A percentile compares a stretch with the other conserved stretches of the same genome.
These are phyloP conservation scores for Citrus reticulata DNA, from an alignment of 345 rosid species.

Conservation along the genomic window DNA sequence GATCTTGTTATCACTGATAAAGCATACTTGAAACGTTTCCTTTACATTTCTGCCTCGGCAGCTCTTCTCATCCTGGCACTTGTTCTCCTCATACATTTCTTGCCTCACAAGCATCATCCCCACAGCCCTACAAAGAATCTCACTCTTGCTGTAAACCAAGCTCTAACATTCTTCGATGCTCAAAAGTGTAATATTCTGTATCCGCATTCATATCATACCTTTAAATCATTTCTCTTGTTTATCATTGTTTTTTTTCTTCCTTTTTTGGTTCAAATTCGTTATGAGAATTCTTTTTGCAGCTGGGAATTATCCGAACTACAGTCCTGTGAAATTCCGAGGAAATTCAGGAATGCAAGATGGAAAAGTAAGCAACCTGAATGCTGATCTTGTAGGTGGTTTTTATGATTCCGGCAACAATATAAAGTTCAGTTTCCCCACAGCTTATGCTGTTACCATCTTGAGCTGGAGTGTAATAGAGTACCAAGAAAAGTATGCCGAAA, in stretches of 20 bases:
- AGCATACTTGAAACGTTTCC: slow-evolving; percentile 38
- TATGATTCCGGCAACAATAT: slow-evolving; percentile 64
- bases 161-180: slow-evolving; percentile 60
- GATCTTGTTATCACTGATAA: slow-evolving; percentile 44
- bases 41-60: slow-evolving; percentile 23
- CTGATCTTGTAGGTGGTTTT: slow-evolving; percentile 48
- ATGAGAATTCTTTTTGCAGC: slow-evolving; percentile 30
- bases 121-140: slow-evolving; percentile 40
- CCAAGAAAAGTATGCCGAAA: slow-evolving; percentile 43
- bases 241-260: neutral
- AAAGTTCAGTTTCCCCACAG: slow-evolving; percentile 59
- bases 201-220: neutral
- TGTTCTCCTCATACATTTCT: slow-evolving; percentile 28
- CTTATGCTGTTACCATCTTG: slow-evolving; percentile 53
- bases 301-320: slow-evolving; percentile 41
- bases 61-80: slow-evolving; percentile 21
- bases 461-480: slow-evolving; percentile 69
- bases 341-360: slow-evolving; percentile 60
- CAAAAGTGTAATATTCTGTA: slow-evolving; percentile 43
- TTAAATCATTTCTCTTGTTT: neutral
- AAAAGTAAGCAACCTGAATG: slow-evolving; percentile 18
- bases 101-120: slow-evolving; percentile 35
- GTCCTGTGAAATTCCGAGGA: slow-evolving; percentile 51
- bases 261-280: neutral
- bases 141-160: slow-evolving; percentile 49